Percentiles rank a stretch among this genome's conserved stretches.
These are phyloP conservation scores for Trichoderma breve DNA, from an alignment of 2,329 filamentous ascomycete genomes.

Conservation along the genomic window DNA sequence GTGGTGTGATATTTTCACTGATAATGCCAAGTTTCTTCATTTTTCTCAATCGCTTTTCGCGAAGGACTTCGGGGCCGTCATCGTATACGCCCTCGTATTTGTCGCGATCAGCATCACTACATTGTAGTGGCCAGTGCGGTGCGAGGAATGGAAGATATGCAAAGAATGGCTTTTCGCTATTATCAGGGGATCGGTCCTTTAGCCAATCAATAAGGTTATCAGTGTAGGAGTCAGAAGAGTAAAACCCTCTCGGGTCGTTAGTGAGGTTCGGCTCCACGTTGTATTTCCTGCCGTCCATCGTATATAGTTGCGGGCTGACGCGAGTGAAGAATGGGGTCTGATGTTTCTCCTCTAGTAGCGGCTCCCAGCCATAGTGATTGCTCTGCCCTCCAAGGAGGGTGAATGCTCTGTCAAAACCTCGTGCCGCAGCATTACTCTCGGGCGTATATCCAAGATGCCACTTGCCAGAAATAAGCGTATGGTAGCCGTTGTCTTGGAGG, in stretches of 20 bases:
- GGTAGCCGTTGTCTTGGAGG: background rate
- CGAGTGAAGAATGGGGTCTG: background rate
- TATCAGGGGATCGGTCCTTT: background rate
- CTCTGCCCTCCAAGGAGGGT: background rate
- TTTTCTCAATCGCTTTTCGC: slow-evolving; percentile 34
- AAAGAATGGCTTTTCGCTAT: slow-evolving; percentile 48
- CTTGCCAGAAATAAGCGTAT: background rate
- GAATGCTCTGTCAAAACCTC: background rate
- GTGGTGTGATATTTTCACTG: slow-evolving; percentile 40
- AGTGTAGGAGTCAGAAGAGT: background rate
- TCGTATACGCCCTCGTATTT: slow-evolving; percentile 54
- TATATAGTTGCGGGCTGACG: background rate
- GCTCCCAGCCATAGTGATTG: background rate
- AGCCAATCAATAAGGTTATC: background rate
- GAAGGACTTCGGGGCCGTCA: slow-evolving; percentile 57
- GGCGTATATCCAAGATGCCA: background rate
- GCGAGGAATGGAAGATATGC: slow-evolving; percentile 60
- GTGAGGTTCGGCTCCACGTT: background rate
- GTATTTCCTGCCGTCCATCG: background rate
- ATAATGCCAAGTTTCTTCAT: slow-evolving; percentile 50
- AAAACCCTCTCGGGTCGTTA: background rate
- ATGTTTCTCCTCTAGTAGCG: background rate
- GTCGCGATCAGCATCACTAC: background rate
- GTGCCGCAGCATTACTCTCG: background rate
- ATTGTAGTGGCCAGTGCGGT: slow-evolving; percentile 61